Base-by-base conservation (phyloP, 441 rosid genomes). In the Sinapis alba region DNA sequence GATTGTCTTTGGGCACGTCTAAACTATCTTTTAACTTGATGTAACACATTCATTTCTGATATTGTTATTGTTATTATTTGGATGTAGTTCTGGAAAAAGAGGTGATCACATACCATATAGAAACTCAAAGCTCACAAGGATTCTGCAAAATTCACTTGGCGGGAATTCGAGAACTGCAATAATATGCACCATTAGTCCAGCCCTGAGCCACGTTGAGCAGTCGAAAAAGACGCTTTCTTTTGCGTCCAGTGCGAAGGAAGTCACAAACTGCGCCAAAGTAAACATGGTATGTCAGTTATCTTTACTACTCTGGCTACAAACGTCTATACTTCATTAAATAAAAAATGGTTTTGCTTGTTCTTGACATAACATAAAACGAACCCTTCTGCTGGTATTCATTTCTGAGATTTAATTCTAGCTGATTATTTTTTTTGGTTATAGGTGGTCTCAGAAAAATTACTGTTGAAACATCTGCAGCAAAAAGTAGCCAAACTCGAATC, bases 131-230 rank as follows among this genome's bases (percentile, higher is more conserved):
- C 97, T 94, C 61, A 94, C 98, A 30, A 79, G 98, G 68, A 92
- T 94, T 79, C 82, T 94, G 86, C 98, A 94, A 85, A 90, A 85
- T 79, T 92, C 98, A 41, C 90, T 94, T 13, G 98, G 98, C 16
- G 98, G 98, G 68, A 94, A 94, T 86, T 95, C 97, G 47, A 86
- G 94, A 64, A 94, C 98, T 18, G 97, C 98, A 54, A 94, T 92
- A 62, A 92, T 94, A 81, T 94, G 98, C 70, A 94, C 97, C 18
- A 81, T 90, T 76, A 88, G 97, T 84, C 98, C 98, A 75, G 97
- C 95, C 74, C 72, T 90, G 75, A 89, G 97, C 79, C 97, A 90
- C 56, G 85, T 92, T 78, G 97, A 90, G 78, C 97, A 92, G 86
- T 88, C 97, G 15, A 89, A 83, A 81, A 94, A 92, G 80, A 90